Base-by-base conservation (phyloP, 768 basidiomycete genomes). In the Leucocoprinus sp. region DNA sequence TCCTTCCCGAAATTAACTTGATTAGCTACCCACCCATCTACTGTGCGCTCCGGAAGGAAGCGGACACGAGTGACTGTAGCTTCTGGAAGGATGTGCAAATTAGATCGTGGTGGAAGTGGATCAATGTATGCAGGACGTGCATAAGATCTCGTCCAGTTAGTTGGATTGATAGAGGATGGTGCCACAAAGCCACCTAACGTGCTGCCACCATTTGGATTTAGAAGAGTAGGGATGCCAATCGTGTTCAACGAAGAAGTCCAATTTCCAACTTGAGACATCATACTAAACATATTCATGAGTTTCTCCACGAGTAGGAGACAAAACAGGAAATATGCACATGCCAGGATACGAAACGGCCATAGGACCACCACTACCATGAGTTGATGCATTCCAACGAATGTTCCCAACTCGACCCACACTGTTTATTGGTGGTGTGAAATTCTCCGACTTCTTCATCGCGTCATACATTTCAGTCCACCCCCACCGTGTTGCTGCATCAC, bases 51-150 rank as follows among this genome's bases (percentile, higher is more conserved):
- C 64, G 64, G 11, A 61, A 62, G 46, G 42, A 80, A 73, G 19
- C 75, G 49, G 26, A 82, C 51, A 18, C 70, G 65, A 0, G 77
- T 75, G 37, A 78, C 80, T 18, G 74, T 78, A 24, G 71, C 63
- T 50, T 74, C 69, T 4, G 75, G 63, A 15, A 82, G 65, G 45
- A 82, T 74, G 54, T 74, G 73, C 29, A 82, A 64, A 11, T 82
- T 84, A 57, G 78, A 68, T 6, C n/a, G 8, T 8, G 74, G 70
- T 2, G 78, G 73, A 12, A 78, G 62, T 2, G 76, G 66, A 60
- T 80, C 76, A 58, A 82, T 76, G 65, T 82, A 82, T 2, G 74
- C 81, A 0, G 78, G 71, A 47, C 73, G 69, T n/a, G 80, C 68
- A 61, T 82, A 82, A 1, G 75, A 78, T 37, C 82, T 72, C 9